These are phyloP conservation scores for Porcisia deanei DNA, from an alignment of 208 protist genomes.

Conservation along the genomic window DNA sequence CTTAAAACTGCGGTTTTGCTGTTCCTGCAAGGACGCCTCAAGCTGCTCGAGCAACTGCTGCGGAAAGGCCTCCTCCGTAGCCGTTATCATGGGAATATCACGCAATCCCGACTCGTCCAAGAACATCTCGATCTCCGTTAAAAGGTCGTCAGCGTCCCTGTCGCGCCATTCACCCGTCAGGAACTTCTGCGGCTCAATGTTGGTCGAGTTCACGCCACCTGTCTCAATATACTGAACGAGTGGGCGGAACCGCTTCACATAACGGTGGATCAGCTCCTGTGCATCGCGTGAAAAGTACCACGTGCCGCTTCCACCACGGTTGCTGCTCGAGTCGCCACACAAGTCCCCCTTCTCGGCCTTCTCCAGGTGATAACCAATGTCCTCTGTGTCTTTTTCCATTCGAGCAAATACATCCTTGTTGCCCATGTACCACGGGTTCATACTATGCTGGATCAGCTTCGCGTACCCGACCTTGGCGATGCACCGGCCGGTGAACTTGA, in stretches of 20 bases:
- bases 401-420: constrained; percentile 69
- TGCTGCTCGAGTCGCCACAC: constrained; percentile 43
- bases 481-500: constrained; percentile 71
- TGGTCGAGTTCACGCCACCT: constrained; percentile 42
- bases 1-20: constrained; percentile 36
- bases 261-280: constrained; percentile 60
- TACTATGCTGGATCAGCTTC: constrained; percentile 63
- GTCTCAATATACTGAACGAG: constrained; percentile 70
- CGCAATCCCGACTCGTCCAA: constrained; percentile 49
- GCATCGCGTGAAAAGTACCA: constrained; percentile 86
- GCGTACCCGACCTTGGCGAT: constrained; percentile 81
- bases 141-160: constrained; percentile 58
- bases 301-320: constrained; percentile 50
- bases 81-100: constrained; percentile 69
- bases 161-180: constrained; percentile 73
- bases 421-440: constrained; percentile 82
- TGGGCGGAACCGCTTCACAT: constrained; percentile 65
- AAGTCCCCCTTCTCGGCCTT: constrained; percentile 68
- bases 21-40: constrained; percentile 54
- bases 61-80: constrained; percentile 78
- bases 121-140: constrained; percentile 77
- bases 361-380: constrained; percentile 69
- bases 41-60: constrained; percentile 54
- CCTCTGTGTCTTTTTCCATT: constrained; percentile 63
- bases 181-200: constrained; percentile 76